Evolutionary conservation across 176 grass and related monocot species (phyloP).

Genomic region (Melocanna baccifera): DNA sequence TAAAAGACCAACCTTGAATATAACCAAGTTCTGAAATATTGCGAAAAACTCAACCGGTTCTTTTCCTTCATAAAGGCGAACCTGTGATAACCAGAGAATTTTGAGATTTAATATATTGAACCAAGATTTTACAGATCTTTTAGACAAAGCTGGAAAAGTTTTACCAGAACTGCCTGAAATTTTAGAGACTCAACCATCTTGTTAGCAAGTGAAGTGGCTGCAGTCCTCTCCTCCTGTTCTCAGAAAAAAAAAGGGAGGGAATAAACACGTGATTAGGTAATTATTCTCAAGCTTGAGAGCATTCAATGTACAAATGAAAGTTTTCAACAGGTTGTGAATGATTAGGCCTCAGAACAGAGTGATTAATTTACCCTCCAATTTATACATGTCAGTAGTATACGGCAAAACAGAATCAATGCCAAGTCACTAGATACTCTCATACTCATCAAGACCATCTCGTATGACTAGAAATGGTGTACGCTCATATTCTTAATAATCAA

Average conservation of each 20-base stretch:
- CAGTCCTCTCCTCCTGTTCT: constrained; percentile 78
- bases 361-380: not conserved
- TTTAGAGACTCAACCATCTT: constrained; percentile 89
- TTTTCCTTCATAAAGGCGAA: constrained; percentile 93
- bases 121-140: constrained; percentile 3
- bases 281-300: constrained; percentile 30
- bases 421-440: constrained; percentile 14
- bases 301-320: not conserved
- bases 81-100: constrained; percentile 45
- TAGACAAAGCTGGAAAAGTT: constrained; percentile 18
- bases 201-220: constrained; percentile 68
- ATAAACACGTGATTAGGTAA: not conserved
- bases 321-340: not conserved
- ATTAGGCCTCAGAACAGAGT: not conserved
- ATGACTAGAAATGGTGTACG: constrained; percentile 2
- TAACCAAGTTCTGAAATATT: constrained; percentile 92
- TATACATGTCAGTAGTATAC: not conserved
- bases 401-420: not conserved
- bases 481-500: constrained; percentile 17
- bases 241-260: not conserved
- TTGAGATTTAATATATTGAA: constrained; percentile 11
- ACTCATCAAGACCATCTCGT: not conserved
- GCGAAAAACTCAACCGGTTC: constrained; percentile 90
- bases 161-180: constrained; percentile 90
- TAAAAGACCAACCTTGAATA: constrained; percentile 71